These are phyloP conservation scores for Auxenochlorella pyrenoidosa DNA, from an alignment of 139 green algal species.

Conservation along the genomic window DNA sequence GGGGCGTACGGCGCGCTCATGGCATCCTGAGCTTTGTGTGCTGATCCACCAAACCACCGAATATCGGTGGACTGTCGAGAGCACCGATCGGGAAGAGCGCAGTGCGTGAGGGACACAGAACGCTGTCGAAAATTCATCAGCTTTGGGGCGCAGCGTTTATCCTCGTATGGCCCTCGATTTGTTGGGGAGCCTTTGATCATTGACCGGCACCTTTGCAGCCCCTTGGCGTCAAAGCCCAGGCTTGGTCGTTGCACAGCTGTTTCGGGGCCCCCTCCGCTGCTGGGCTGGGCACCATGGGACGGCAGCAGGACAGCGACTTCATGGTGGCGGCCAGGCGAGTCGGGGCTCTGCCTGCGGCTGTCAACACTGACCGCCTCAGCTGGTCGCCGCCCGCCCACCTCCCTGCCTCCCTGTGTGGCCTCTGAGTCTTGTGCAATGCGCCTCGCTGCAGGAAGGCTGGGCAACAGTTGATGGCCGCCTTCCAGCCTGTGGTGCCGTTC, in stretches of 20 bases:
- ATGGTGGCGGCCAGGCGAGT: constrained; percentile 3
- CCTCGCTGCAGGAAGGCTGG: neutral
- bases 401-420: neutral
- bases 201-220: neutral
- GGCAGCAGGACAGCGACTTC: neutral
- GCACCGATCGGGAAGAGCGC: no score
- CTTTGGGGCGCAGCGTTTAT: neutral
- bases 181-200: neutral
- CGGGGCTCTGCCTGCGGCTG: neutral
- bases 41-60: no score
- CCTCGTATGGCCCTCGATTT: no score
- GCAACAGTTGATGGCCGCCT: neutral
- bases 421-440: no score
- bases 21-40: neutral
- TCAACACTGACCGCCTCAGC: neutral
- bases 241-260: neutral
- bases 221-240: neutral
- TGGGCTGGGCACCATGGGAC: neutral
- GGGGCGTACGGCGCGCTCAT: neutral
- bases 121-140: neutral
- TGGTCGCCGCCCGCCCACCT: constrained; percentile 11
- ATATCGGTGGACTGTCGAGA: no score
- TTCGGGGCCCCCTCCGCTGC: neutral
- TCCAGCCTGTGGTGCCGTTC: constrained; percentile 46
- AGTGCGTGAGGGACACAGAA: no score